These are phyloP conservation scores for Suhomyces kilbournensis DNA, from an alignment of 805 yeast species.

Conservation along the genomic window DNA sequence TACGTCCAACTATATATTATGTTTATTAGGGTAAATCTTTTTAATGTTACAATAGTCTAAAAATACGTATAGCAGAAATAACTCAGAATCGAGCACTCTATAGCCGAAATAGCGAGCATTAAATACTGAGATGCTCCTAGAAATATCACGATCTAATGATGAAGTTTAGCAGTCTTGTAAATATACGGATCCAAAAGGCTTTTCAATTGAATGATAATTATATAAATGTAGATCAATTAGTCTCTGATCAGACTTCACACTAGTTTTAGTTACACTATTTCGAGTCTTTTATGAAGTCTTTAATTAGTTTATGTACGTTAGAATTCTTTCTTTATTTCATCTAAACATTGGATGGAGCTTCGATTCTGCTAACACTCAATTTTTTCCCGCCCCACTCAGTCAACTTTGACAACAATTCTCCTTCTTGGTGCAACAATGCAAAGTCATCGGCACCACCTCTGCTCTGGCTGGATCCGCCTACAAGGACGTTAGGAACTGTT, in stretches of 20 bases:
- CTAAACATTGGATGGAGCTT: conserved; percentile 54
- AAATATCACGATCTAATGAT: too few species aligned
- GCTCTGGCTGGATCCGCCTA: conserved; percentile 57
- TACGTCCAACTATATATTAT: conserved; percentile 1
- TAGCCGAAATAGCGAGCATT: too few species aligned
- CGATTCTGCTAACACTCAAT: conserved; percentile 47
- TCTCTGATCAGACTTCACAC: too few species aligned
- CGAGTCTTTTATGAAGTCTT: too few species aligned
- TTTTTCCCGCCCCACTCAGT: conserved; percentile 61
- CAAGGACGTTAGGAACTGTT: conserved; percentile 88
- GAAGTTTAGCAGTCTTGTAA: too few species aligned
- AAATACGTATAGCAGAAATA: background rate
- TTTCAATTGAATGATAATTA: too few species aligned
- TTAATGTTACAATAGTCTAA: conserved; percentile 4
- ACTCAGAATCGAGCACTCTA: background rate
- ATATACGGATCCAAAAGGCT: too few species aligned
- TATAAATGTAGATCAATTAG: too few species aligned
- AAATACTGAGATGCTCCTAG: too few species aligned
- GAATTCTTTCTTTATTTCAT: background rate
- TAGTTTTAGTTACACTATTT: too few species aligned
- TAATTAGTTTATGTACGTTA: background rate
- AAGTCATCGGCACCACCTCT: conserved; percentile 92
- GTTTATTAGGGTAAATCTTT: conserved; percentile 5
- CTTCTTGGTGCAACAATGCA: conserved; percentile 54
- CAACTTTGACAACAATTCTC: conserved; percentile 50